Percentiles rank a stretch among this genome's conserved stretches.
phyloP scores from a whole-genome alignment of 2,329 filamentous ascomycete species.

The Colletotrichum cordylinicola region DNA sequence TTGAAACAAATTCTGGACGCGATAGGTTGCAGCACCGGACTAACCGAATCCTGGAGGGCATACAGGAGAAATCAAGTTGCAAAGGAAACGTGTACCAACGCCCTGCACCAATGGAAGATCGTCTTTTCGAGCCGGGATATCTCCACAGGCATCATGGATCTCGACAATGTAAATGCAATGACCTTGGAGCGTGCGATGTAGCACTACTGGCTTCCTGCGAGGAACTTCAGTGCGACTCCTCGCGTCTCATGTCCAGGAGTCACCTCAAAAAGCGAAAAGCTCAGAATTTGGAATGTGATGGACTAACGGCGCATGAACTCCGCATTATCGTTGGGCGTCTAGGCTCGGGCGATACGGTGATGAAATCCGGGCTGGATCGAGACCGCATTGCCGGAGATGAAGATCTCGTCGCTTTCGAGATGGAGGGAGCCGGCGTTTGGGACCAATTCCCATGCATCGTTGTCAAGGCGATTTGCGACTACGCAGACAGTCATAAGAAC shows the following conservation, averaged over 20 bases:
- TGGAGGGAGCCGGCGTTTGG: slow-evolving; percentile 37
- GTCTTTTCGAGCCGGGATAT: too few species aligned
- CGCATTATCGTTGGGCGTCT: slow-evolving; percentile 23
- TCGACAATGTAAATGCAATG: background rate
- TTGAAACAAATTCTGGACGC: background rate
- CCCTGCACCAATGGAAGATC: too few species aligned
- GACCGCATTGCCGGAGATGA: slow-evolving; percentile 34
- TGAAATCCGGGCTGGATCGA: slow-evolving; percentile 41
- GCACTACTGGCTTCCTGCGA: slow-evolving; percentile 26
- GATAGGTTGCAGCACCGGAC: background rate
- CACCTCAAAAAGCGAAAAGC: slow-evolving; percentile 19
- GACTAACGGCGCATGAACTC: background rate
- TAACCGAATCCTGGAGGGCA: slow-evolving; percentile 10
- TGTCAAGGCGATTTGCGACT: slow-evolving; percentile 44
- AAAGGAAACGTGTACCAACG: background rate
- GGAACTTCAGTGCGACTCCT: slow-evolving; percentile 30
- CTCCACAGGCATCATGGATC: slow-evolving; percentile 31
- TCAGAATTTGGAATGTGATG: background rate
- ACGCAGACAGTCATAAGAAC: slow-evolving; percentile 44
- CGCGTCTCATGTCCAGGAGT: slow-evolving; percentile 13
- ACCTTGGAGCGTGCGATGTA: slow-evolving; percentile 25
- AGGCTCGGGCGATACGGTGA: slow-evolving; percentile 43
- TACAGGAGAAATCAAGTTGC: slow-evolving; percentile 23
- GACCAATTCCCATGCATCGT: slow-evolving; percentile 33
- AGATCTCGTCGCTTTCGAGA: slow-evolving; percentile 37